Evolutionary conservation across 129 eudicot species (phyloP), one percentile per base, ranked within the genome.

Genomic region (Cynara cardunculus): DNA sequence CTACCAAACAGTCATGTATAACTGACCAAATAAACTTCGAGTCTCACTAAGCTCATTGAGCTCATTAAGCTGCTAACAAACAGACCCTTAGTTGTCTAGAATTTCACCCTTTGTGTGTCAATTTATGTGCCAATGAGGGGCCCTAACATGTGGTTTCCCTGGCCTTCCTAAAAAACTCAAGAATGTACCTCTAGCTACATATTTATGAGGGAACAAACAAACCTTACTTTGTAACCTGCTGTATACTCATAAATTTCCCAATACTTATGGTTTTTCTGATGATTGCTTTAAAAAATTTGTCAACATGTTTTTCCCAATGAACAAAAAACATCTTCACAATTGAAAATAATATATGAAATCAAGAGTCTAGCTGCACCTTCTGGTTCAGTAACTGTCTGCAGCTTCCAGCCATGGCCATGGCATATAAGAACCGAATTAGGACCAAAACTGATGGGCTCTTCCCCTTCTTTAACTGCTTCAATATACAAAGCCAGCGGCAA

Each of bases 401-500:
- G 81, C 76, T 84, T 90, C 98, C 98, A 94, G 13, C 86, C 92
- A 49, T 82, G 65, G 3, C 94, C 96, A 32, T 91, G 89, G 78
- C 83, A 41, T 0, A 86, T 75, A 10, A 92, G 96, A 71, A 89
- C 27, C 0, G 96, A 88, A 78, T 75, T 90, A 25, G 94, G 97
- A 30, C 97, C 98, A 65, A 94, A 94, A 87, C 76, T 89, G 27
- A 94, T 81, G 1, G 97, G 90, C 26, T 89, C 98, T 59, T 89
- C 98, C 64, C 88, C 96, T 56, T 82, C 87, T 85, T 94, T 94
- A 79, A 86, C 92, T 0, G 97, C 88, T 86, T 94, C 98, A 24
- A 94, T 90, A 70, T 87, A 85, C 28, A 83, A 86, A 21, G 89
- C 97, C 75, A 81, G 9, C 22, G 85, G 90, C 26, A 49, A 61